Conservation (phyloP, 2,329 filamentous ascomycete species). For the Alternaria sp. region DNA sequence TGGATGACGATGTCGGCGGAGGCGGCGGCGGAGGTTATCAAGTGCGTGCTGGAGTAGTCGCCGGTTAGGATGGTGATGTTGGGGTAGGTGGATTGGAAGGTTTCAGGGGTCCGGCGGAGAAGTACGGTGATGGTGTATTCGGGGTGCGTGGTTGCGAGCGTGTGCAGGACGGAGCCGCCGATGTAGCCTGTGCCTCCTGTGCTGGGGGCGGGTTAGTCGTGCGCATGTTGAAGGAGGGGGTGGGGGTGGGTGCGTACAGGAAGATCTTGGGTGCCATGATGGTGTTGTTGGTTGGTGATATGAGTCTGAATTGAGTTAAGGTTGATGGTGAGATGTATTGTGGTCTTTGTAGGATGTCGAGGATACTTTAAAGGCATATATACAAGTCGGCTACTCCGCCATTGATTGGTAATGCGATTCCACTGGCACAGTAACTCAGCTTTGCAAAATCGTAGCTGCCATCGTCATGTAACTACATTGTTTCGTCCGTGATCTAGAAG, state of each 20-base stretch:
- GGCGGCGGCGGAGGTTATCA: constrained; percentile 53
- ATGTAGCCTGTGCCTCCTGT: constrained; percentile 62
- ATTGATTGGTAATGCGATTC: constrained; percentile 3
- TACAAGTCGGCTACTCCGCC: not conserved
- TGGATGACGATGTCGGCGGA: constrained; percentile 58
- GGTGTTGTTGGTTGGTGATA: no score
- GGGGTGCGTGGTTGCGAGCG: constrained; percentile 53
- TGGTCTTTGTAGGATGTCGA: no score
- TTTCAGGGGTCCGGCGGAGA: constrained; percentile 49
- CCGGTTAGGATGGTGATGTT: constrained; percentile 57
- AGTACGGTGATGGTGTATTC: constrained; percentile 55
- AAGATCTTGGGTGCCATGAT: constrained; percentile 41
- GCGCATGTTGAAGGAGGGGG: no score
- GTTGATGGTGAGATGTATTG: no score
- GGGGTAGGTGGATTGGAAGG: constrained; percentile 43
- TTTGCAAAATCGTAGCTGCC: no score
- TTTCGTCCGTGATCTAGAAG: no score
- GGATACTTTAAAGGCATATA: no score
- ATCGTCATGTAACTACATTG: no score
- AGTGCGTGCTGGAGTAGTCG: constrained; percentile 52
- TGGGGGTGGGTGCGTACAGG: constrained; percentile 20
- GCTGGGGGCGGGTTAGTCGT: constrained; percentile 32
- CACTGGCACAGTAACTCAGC: no score
- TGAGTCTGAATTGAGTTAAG: no score
- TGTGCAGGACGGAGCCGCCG: constrained; percentile 59